A percentile compares a stretch with the other conserved stretches of the same genome.
These are phyloP conservation scores for Annulohypoxylon bovei DNA, from an alignment of 495 filamentous ascomycete species.

Conservation along the genomic window DNA sequence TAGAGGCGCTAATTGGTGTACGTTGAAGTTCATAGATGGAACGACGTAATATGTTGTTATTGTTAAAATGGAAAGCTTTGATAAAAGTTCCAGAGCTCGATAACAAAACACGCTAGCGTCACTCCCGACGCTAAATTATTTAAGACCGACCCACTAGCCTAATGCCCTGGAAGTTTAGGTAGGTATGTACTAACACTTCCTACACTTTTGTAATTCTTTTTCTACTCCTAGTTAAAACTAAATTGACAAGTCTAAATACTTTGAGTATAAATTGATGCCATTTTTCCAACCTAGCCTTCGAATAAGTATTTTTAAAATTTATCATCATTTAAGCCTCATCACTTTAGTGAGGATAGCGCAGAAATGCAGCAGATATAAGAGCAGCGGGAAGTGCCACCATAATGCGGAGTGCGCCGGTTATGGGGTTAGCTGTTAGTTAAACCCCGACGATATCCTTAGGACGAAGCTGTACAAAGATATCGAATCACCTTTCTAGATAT, in stretches of 20 bases:
- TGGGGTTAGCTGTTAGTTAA: constrained; percentile 8
- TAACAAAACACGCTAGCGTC: constrained; percentile 23
- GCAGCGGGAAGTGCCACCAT: constrained; percentile 12
- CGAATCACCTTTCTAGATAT: not conserved
- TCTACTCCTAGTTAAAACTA: not conserved
- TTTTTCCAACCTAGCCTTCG: no score
- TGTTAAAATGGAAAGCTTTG: constrained; percentile 15
- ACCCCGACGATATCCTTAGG: constrained; percentile 38
- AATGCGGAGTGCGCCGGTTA: constrained; percentile 22
- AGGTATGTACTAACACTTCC: no score
- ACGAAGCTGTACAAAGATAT: constrained; percentile 20
- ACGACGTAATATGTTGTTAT: not conserved
- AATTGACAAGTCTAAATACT: not conserved
- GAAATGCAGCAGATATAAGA: not conserved
- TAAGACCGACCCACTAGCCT: not conserved
- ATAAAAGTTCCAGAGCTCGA: not conserved
- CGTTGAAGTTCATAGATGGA: not conserved
- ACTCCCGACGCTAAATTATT: constrained; percentile 3
- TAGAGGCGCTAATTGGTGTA: not conserved
- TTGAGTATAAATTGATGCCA: not conserved
- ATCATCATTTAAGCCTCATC: not conserved
- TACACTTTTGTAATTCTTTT: no score
- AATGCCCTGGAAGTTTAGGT: no score
- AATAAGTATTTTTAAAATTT: no score
- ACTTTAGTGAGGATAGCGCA: not conserved